Evolutionary conservation across 2,329 filamentous ascomycete genomes (phyloP), one percentile per base, ranked within the genome.

Genomic region (Pestalotiopsis sp.): DNA sequence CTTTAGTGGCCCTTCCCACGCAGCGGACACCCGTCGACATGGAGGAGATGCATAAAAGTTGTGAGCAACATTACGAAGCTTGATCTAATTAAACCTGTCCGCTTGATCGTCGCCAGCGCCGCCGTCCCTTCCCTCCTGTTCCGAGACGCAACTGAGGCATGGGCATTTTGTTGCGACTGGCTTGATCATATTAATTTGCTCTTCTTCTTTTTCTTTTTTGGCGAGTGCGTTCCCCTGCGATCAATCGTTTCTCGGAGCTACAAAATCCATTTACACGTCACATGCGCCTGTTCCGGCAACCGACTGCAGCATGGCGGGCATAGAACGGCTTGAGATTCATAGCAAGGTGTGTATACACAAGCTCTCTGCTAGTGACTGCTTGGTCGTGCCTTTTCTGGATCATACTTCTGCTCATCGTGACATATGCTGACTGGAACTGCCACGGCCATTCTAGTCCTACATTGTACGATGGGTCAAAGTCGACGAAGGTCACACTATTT

Each of bases 391-490:
- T n/a, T 58, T 59, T 31, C 57, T 59, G 57, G 14, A 23, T 27
- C 23, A 13, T 59, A 36, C 57, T 9, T 31, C 25, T 59, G 12
- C 23, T 23, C 14, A 4, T 9, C 23, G 27, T 27, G 23, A 11
- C 23, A 23, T 23, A 9, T 14, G 40, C 62, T 65, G 62, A 65
- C 62, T 25, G 13, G 9, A 14, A 40, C 41, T 23, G 38, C 60
- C 27, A 4, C 27, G 9, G 17, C 25, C 57, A 23, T 40, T 70
- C 68, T 74, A 98, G 96, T 97, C 94, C 72, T 99, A 99, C 83
- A 94, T 99, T 75, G 93, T 99, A 68, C 94, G 96, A 78, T 99
- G 96, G 95, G 93, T 98, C 74, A 92, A 94, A 78, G 95, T 98
- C 74, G 91, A 94, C 68, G 91, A 94, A 72, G 92, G 92, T 66